Conservation (phyloP, 345 rosid genomes). For the Corchorus capsularis region DNA sequence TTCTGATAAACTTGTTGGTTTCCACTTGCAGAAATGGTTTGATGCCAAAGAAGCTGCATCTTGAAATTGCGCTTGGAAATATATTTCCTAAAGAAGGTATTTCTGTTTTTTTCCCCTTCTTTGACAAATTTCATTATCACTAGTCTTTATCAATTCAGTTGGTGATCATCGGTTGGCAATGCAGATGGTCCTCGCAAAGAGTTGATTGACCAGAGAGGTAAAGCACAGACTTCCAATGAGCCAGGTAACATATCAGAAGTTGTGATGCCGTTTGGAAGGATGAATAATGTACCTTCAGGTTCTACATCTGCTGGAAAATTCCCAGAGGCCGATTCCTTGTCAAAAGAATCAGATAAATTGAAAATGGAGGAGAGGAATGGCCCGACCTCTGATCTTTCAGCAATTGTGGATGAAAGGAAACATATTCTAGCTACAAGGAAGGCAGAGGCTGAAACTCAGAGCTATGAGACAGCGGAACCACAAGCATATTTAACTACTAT, state of each 20-base stretch:
- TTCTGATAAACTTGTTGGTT: conserved; percentile 16
- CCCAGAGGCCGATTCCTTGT: conserved; percentile 45
- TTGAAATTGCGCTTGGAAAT: conserved; percentile 85
- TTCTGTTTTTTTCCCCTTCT: conserved; percentile 1
- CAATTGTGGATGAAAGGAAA: conserved; percentile 53
- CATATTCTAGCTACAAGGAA: conserved; percentile 39
- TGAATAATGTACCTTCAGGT: conserved; percentile 42
- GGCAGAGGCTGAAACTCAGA: conserved; percentile 49
- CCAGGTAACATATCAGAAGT: conserved; percentile 45
- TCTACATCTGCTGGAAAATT: conserved; percentile 50
- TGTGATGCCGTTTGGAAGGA: conserved; percentile 46
- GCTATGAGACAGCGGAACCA: conserved; percentile 47
- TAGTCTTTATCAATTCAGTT: conserved; percentile 11
- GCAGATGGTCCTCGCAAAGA: conserved; percentile 59
- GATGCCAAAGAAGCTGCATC: conserved; percentile 85
- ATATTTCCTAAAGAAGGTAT: conserved; percentile 73
- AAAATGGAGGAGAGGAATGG: conserved; percentile 49
- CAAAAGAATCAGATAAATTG: conserved; percentile 47
- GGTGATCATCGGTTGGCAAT: conserved; percentile 37
- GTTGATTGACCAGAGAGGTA: conserved; percentile 48
- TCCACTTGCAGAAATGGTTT: conserved; percentile 57
- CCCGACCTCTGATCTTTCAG: conserved; percentile 33
- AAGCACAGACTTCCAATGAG: conserved; percentile 45
- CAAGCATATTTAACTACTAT: conserved; percentile 30
- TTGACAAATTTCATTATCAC: neutral